phyloP scores from a whole-genome alignment of 1,284 basidiomycete species.

The Melampsora abietis-canadensis region DNA sequence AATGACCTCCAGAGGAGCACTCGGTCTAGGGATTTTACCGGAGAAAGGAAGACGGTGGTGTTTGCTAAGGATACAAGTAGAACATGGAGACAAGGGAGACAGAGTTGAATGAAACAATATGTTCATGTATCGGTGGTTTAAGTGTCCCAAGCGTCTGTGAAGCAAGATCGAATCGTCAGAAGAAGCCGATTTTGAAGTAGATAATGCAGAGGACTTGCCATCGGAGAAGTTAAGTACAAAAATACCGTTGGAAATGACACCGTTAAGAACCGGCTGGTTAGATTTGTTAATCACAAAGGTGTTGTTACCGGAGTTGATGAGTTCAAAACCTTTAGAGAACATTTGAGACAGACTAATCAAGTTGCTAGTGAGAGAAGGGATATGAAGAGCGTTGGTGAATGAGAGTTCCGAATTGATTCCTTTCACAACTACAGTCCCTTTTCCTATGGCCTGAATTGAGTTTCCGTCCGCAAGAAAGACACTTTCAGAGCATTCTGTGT shows the following conservation, averaged over 20 bases:
- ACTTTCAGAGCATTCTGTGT: neutral
- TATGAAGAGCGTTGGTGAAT: neutral
- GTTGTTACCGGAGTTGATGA: neutral
- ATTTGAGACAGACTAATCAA: neutral
- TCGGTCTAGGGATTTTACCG: neutral
- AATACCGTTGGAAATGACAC: neutral
- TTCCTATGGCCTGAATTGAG: neutral
- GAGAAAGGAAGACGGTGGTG: constrained; percentile 12
- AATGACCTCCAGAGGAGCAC: constrained; percentile 2
- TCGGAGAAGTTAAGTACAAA: neutral
- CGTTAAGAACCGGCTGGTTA: neutral
- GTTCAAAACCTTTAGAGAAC: neutral
- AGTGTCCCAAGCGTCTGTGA: constrained; percentile 11
- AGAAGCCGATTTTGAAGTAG: neutral
- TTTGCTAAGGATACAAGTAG: constrained; percentile 13
- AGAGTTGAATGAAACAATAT: neutral
- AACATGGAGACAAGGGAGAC: neutral
- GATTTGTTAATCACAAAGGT: constrained; percentile 1
- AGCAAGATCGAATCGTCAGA: neutral
- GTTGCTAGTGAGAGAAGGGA: neutral
- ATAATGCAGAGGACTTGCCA: neutral
- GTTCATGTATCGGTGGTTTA: neutral
- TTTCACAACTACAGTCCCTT: neutral
- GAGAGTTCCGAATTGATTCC: neutral
- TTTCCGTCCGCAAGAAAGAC: constrained; percentile 10